A percentile compares a stretch with the other conserved stretches of the same genome.
phyloP scores from a whole-genome alignment of 2,329 filamentous ascomycete genomes.

The Remersonia thermophila region DNA sequence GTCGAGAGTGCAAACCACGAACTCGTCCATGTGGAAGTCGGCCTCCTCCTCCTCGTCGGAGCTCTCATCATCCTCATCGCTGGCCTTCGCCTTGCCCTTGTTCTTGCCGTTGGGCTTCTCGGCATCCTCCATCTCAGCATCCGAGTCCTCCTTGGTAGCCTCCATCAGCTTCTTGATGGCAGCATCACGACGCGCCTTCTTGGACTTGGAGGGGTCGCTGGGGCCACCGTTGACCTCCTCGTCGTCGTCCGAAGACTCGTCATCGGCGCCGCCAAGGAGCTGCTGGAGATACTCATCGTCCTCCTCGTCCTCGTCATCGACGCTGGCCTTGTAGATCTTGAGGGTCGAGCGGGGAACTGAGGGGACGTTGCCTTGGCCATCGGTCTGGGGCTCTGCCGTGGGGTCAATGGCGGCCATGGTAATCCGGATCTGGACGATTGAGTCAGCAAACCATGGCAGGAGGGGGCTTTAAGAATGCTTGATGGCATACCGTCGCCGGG shows the following conservation, averaged over 20 bases:
- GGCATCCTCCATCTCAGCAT: slow-evolving; percentile 65
- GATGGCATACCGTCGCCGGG: slow-evolving; percentile 75
- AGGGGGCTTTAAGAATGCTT: slow-evolving; percentile 19
- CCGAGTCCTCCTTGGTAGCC: slow-evolving; percentile 46
- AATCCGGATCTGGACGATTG: slow-evolving; percentile 63
- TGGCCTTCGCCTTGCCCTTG: slow-evolving; percentile 61
- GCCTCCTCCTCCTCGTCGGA: slow-evolving; percentile 49
- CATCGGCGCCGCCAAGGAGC: slow-evolving; percentile 39
- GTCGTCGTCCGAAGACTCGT: slow-evolving; percentile 43
- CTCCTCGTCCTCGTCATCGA: slow-evolving; percentile 49
- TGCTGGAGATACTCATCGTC: slow-evolving; percentile 51
- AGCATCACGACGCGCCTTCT: slow-evolving; percentile 71
- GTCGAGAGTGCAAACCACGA: slow-evolving; percentile 91
- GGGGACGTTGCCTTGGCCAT: slow-evolving; percentile 49
- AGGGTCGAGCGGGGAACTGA: slow-evolving; percentile 67
- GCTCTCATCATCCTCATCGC: slow-evolving; percentile 46
- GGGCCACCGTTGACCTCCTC: slow-evolving; percentile 78
- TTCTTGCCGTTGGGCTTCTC: slow-evolving; percentile 43
- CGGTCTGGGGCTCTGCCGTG: slow-evolving; percentile 57
- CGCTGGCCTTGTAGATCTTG: slow-evolving; percentile 71
- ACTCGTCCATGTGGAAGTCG: slow-evolving; percentile 65
- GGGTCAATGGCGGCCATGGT: slow-evolving; percentile 98
- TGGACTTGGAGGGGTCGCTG: slow-evolving; percentile 80
- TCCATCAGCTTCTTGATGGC: slow-evolving; percentile 67
- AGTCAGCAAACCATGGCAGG: slow-evolving; percentile 18